A percentile compares a stretch with the other conserved stretches of the same genome.
These are phyloP conservation scores for Pterula multifida DNA, from an alignment of 1,284 basidiomycete species.

Conservation along the genomic window DNA sequence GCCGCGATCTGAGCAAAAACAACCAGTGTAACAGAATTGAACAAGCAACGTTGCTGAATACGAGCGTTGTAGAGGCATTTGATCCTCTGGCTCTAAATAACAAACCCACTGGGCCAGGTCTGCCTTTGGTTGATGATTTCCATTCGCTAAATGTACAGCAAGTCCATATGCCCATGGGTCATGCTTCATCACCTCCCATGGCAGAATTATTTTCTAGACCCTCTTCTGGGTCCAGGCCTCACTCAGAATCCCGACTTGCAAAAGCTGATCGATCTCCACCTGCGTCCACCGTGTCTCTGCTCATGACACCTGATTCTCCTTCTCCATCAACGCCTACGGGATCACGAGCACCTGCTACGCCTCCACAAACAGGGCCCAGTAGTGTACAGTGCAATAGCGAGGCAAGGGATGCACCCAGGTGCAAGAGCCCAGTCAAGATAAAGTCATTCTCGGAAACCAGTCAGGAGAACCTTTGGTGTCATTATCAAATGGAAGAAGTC, in stretches of 20 bases:
- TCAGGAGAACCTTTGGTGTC: constrained; percentile 42
- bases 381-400: constrained; percentile 45
- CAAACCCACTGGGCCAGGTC: background rate
- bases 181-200: background rate
- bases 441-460: constrained; percentile 25
- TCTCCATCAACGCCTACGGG: constrained; percentile 6
- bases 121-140: background rate
- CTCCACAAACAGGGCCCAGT: constrained; percentile 11
- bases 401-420: constrained; percentile 54
- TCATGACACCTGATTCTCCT: constrained; percentile 12
- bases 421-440: constrained; percentile 42
- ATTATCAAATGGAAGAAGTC: constrained; percentile 51
- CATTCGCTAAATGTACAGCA: background rate
- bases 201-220: constrained; percentile 20
- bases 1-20: no score
- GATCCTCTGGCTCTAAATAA: background rate
- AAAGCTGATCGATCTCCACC: constrained; percentile 5
- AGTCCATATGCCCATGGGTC: background rate
- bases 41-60: background rate
- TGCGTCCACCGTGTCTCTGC: constrained; percentile 12
- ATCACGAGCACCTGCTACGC: constrained; percentile 13
- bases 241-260: background rate
- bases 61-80: background rate
- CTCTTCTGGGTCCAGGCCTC: constrained; percentile 27
- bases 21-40: no score